Evolutionary conservation across 352 stramenopile species (phyloP), one percentile per base, ranked within the genome.

Genomic region (Pythium monospermum): DNA sequence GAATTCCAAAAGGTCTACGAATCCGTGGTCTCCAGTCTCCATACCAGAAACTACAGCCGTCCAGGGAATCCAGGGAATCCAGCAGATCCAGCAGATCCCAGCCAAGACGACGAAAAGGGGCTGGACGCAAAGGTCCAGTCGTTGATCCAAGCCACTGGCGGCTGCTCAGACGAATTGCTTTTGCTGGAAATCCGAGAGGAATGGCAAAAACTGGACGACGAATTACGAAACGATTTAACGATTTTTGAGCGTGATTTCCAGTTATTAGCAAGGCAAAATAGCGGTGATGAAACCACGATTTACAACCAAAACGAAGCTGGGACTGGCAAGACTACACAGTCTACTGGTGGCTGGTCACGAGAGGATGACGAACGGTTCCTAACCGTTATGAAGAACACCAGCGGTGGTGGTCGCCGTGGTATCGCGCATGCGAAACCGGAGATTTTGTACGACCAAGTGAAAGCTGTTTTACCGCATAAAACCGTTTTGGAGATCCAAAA

Each of bases 341-440:
- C 60, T 1, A 83, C 68, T 26, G 76, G 70, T 4, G 73, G 76
- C 0, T 91, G 75, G 77, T 32, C 19, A 19, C 39, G 64, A 1
- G 48, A 57, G 0, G 71, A 91, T 23, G 71, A 91, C 11, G 75
- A 85, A 40, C 66, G 71, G 16, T 91, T 85, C 51, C 5, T 84
- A 11, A 75, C 71, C 13, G 64, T 86, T 6, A 48, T 83, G 18
- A 81, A 65, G 19, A 73, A 57, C 23, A 80, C 64, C 28, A n/a
- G n/a, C n/a, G n/a, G n/a, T n/a, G n/a, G n/a, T n/a, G 72, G 81
- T 26, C 66, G 64, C 4, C 73, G 68, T 4, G 25, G 59, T 2
- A 60, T 55, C 0, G 37, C 27, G 13, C 51, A 61, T 8, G 83
- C 78, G 37, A 83, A 73, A 26, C 57, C 55, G 2, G 69, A 87